Evolutionary conservation across 2,329 filamentous ascomycete species (phyloP).

Genomic region (Paracorniculantispora psalliotae): DNA sequence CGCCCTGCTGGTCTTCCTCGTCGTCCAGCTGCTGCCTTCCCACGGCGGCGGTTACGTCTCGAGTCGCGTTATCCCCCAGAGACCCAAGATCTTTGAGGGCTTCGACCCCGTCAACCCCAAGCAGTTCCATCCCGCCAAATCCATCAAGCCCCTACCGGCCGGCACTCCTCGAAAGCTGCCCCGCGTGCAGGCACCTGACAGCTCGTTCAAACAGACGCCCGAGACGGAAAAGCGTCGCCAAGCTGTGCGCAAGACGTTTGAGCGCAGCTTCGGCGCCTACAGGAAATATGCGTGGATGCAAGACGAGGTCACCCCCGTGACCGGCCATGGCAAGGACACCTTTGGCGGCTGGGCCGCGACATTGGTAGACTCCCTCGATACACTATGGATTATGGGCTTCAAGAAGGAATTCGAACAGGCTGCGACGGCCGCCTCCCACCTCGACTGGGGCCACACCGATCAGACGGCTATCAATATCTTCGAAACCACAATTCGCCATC

Average conservation of each 20-base stretch:
- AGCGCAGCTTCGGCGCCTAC: constrained; percentile 56
- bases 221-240: constrained; percentile 30
- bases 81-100: constrained; percentile 6
- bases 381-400: constrained; percentile 65
- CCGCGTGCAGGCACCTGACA: constrained; percentile 37
- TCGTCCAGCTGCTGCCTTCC: constrained; percentile 20
- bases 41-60: constrained; percentile 18
- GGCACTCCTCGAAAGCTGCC: constrained; percentile 23
- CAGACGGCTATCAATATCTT: constrained; percentile 53
- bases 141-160: constrained; percentile 34
- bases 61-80: constrained; percentile 17
- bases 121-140: constrained; percentile 24
- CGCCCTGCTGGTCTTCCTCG: constrained; percentile 19
- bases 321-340: constrained; percentile 45
- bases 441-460: constrained; percentile 54
- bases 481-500: constrained; percentile 63
- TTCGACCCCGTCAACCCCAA: constrained; percentile 10
- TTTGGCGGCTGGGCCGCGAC: constrained; percentile 64
- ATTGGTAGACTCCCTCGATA: constrained; percentile 59
- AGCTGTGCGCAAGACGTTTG: constrained; percentile 46
- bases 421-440: constrained; percentile 47
- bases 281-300: constrained; percentile 56
- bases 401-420: constrained; percentile 59
- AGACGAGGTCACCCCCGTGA: constrained; percentile 56
- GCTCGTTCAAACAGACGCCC: constrained; percentile 23